Percentiles rank a stretch among this genome's conserved stretches.
Conservation (phyloP, 1,284 basidiomycete genomes). For the Porphyrellus sp. region DNA sequence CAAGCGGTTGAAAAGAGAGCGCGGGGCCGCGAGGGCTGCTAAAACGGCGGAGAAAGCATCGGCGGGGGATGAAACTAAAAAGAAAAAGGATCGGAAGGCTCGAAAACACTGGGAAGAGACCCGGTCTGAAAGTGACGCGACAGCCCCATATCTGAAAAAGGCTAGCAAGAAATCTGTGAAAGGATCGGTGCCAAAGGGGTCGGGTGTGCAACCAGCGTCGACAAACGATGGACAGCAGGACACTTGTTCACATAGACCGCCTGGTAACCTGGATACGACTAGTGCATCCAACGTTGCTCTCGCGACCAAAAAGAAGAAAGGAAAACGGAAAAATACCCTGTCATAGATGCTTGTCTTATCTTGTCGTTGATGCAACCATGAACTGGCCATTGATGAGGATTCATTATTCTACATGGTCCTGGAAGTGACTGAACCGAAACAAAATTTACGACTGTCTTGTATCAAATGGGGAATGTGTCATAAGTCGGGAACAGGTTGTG, state of each 20-base stretch:
- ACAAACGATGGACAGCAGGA: conserved; percentile 3
- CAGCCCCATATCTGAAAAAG: not conserved
- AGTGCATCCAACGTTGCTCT: not conserved
- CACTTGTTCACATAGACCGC: not conserved
- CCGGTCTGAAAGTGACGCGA: not conserved
- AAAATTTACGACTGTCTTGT: conserved; percentile 5
- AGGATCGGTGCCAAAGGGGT: conserved; percentile 1
- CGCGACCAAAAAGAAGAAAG: conserved; percentile 20
- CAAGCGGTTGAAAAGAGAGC: conserved; percentile 24
- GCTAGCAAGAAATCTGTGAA: not conserved
- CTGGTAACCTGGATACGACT: not conserved
- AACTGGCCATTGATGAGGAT: conserved; percentile 9
- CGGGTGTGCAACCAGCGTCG: conserved; percentile 11
- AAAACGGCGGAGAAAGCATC: conserved; percentile 16
- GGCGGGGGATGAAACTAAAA: conserved; percentile 1
- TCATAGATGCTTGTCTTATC: conserved; percentile 4
- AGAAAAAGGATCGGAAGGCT: conserved; percentile 5
- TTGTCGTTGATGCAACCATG: conserved; percentile 8
- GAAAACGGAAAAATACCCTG: conserved; percentile 22
- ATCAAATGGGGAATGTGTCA: conserved; percentile 9
- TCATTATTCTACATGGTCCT: conserved; percentile 35
- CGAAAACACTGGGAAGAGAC: not conserved
- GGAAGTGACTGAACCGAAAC: conserved; percentile 12
- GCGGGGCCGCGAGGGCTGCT: conserved; percentile 22
- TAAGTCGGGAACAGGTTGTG: not conserved